A percentile compares a stretch with the other conserved stretches of the same genome.
Evolutionary conservation across 805 yeast species (phyloP).

Genomic region (Metschnikowia colocasiae): DNA sequence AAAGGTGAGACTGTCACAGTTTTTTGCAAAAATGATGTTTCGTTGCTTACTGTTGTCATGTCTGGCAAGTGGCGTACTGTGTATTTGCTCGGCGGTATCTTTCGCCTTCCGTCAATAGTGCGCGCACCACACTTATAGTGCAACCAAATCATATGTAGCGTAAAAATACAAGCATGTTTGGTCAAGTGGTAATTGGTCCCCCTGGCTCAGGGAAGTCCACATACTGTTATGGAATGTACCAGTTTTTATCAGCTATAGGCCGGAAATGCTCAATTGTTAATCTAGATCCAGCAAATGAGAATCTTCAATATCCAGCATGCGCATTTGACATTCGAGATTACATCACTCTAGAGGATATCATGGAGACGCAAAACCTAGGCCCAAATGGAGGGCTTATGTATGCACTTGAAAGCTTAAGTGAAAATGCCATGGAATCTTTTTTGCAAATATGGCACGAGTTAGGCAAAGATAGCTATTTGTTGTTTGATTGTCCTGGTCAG

Average conservation of each 20-base stretch:
- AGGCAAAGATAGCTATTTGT: constrained; percentile 52
- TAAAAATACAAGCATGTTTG: constrained; percentile 45
- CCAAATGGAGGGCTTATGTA: constrained; percentile 91
- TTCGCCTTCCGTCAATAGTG: constrained; percentile 10
- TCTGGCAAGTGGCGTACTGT: constrained; percentile 2
- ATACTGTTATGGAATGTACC: constrained; percentile 87
- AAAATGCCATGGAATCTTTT: constrained; percentile 44
- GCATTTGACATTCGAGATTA: constrained; percentile 77
- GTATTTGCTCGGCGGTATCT: constrained; percentile 5
- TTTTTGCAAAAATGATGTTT: constrained; percentile 40
- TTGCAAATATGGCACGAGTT: constrained; percentile 29
- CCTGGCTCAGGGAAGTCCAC: constrained; percentile 98
- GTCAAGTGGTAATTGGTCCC: constrained; percentile 94
- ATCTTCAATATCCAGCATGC: constrained; percentile 58
- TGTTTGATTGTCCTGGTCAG: constrained; percentile 95
- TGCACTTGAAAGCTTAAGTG: constrained; percentile 69
- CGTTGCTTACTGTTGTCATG: constrained; percentile 31
- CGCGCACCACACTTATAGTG: constrained; percentile 10
- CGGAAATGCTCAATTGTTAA: constrained; percentile 81
- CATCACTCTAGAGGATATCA: constrained; percentile 70
- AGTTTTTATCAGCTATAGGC: constrained; percentile 92
- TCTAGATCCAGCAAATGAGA: constrained; percentile 89
- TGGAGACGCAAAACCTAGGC: constrained; percentile 68
- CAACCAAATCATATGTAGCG: neutral
- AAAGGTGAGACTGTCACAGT: constrained; percentile 92